Evolutionary conservation across 495 filamentous ascomycete species (phyloP).

Genomic region (Daldinia loculata): DNA sequence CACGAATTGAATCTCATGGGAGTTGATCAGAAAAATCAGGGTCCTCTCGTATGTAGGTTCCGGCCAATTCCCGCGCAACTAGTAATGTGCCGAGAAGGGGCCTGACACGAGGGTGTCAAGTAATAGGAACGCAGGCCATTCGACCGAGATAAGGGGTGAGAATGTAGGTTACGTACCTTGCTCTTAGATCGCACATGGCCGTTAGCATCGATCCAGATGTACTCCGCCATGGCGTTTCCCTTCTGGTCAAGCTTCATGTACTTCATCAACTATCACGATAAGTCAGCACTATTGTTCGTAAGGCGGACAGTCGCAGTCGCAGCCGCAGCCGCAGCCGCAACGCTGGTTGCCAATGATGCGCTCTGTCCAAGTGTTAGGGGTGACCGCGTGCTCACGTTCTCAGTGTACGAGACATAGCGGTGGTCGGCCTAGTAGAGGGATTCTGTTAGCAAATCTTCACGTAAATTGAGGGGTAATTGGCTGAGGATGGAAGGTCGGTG

Average conservation of each 20-base stretch:
- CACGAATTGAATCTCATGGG: conserved; percentile 34
- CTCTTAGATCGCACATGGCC: conserved; percentile 48
- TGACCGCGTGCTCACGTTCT: conserved; percentile 58
- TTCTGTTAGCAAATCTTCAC: conserved; percentile 53
- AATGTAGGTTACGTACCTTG: conserved; percentile 64
- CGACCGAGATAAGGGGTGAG: conserved; percentile 36
- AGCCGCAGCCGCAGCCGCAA: conserved; percentile 19
- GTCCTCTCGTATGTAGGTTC: conserved; percentile 11
- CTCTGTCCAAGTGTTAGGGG: conserved; percentile 55
- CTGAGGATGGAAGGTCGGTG: conserved; percentile 40
- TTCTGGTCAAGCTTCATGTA: conserved; percentile 92
- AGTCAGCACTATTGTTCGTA: conserved; percentile 35
- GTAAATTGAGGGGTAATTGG: conserved; percentile 46
- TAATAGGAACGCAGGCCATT: conserved; percentile 46
- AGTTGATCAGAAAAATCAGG: conserved; percentile 25
- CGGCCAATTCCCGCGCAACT: conserved; percentile 9
- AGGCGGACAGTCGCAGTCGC: conserved; percentile 12
- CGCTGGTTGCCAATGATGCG: conserved; percentile 25
- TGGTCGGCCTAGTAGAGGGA: conserved; percentile 63
- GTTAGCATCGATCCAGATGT: conserved; percentile 89
- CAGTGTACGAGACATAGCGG: conserved; percentile 69
- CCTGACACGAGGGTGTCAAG: conserved; percentile 39
- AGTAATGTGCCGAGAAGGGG: conserved; percentile 19
- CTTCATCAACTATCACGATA: conserved; percentile 77
- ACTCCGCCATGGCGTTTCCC: conserved; percentile 87